Evolutionary conservation across 306 rosid species (phyloP).

Genomic region (Vigna nakashimae): DNA sequence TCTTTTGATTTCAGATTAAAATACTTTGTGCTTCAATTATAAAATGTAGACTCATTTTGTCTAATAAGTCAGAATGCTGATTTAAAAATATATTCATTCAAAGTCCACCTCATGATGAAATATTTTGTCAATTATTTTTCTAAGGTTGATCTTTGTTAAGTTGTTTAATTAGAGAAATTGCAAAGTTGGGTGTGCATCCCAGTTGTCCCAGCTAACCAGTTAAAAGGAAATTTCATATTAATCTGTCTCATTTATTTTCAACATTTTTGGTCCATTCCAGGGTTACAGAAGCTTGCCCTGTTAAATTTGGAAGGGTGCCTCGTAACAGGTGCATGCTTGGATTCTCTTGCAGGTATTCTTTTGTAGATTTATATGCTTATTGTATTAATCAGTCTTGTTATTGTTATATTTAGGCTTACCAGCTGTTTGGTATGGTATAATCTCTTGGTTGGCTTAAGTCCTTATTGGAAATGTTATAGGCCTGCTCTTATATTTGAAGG

Average conservation of each 20-base stretch:
- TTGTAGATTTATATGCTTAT: constrained; percentile 28
- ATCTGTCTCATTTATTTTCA: constrained; percentile 24
- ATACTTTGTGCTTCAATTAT: constrained; percentile 1
- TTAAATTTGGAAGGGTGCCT: constrained; percentile 95
- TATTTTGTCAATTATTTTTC: constrained; percentile 33
- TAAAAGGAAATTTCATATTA: constrained; percentile 27
- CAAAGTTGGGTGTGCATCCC: constrained; percentile 2
- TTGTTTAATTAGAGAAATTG: constrained; percentile 26
- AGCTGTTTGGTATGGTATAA: constrained; percentile 10
- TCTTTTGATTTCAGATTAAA: constrained; percentile 12
- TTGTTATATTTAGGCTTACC: constrained; percentile 23
- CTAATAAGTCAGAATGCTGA: not conserved
- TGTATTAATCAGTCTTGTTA: constrained; percentile 18
- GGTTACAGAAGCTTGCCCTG: constrained; percentile 73
- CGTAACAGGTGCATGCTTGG: constrained; percentile 84
- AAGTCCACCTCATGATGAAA: constrained; percentile 16
- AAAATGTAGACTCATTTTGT: constrained; percentile 31
- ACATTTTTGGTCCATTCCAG: constrained; percentile 55
- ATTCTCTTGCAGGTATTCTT: constrained; percentile 79
- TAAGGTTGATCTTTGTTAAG: constrained; percentile 23
- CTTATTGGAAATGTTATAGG: constrained; percentile 16
- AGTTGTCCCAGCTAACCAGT: constrained; percentile 12
- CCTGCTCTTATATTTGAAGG: not conserved
- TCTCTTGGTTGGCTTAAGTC: not conserved
- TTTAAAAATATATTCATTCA: constrained; percentile 4